A percentile compares a stretch with the other conserved stretches of the same genome.
These are phyloP conservation scores for Sarcodon sp. DNA, from an alignment of 768 basidiomycete genomes.

Conservation along the genomic window DNA sequence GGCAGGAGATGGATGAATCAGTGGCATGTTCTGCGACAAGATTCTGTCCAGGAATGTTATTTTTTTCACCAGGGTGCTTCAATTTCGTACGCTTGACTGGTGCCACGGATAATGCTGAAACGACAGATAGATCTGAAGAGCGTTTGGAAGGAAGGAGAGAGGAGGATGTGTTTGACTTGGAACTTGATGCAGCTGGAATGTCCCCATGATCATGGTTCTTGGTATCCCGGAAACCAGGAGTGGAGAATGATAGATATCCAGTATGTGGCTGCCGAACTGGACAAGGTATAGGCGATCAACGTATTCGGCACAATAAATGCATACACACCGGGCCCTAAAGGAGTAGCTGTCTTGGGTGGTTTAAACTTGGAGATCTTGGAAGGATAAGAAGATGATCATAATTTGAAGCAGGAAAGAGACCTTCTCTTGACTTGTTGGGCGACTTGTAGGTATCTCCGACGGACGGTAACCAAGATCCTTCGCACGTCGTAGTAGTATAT, in stretches of 20 bases:
- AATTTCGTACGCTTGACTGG: neutral
- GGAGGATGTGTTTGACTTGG: too few relatives aligned
- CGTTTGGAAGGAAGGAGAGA: neutral
- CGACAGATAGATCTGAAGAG: neutral
- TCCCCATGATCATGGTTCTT: too few relatives aligned
- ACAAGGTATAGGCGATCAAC: neutral
- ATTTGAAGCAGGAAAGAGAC: neutral
- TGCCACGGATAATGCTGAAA: neutral
- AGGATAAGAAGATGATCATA: neutral
- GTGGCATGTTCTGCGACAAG: neutral
- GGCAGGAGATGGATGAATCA: neutral
- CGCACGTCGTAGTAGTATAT: slow-evolving; percentile 9
- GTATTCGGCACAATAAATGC: neutral
- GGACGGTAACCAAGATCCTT: neutral
- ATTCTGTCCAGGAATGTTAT: neutral
- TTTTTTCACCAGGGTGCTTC: neutral
- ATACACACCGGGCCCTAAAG: slow-evolving; percentile 4
- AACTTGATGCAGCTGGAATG: too few relatives aligned
- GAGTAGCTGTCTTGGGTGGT: slow-evolving; percentile 7
- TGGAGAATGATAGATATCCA: neutral
- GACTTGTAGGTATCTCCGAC: neutral
- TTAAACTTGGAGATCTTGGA: slow-evolving; percentile 6
- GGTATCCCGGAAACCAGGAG: too few relatives aligned
- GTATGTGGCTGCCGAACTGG: slow-evolving; percentile 1
- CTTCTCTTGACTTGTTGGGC: slow-evolving; percentile 3